phyloP scores from a whole-genome alignment of 306 rosid species.

The Ammopiptanthus mongolicus region DNA sequence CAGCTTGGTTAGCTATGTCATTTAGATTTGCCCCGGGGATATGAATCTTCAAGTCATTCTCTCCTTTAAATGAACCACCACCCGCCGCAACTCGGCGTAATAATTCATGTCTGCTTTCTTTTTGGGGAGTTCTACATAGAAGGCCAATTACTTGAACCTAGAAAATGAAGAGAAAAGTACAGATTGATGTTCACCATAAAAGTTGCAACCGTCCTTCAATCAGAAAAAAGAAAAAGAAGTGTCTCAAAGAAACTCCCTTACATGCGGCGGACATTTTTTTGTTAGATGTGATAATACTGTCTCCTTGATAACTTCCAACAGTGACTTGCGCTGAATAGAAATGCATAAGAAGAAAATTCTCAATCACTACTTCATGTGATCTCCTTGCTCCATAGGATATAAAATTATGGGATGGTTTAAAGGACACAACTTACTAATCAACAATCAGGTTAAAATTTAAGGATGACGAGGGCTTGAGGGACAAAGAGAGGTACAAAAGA shows the following conservation, averaged over 20 bases:
- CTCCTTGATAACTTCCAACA: slow-evolving; percentile 92
- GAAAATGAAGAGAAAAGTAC: not conserved
- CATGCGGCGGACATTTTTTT: slow-evolving; percentile 85
- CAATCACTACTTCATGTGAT: slow-evolving; percentile 2
- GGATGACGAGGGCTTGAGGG: not conserved
- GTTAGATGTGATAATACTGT: slow-evolving; percentile 85
- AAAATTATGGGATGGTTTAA: not conserved
- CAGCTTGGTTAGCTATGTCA: slow-evolving; percentile 95
- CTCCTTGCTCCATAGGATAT: not conserved
- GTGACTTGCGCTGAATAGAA: slow-evolving; percentile 66
- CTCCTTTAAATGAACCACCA: slow-evolving; percentile 70
- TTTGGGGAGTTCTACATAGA: slow-evolving; percentile 84
- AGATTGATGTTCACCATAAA: not conserved
- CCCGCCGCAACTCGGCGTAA: slow-evolving; percentile 92
- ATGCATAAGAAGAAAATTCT: slow-evolving; percentile 1
- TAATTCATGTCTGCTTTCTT: slow-evolving; percentile 85
- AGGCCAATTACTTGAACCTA: slow-evolving; percentile 93
- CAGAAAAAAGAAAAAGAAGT: slow-evolving; percentile 7
- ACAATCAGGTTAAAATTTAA: not conserved
- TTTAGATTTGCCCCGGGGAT: slow-evolving; percentile 86
- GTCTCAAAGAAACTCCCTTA: slow-evolving; percentile 37
- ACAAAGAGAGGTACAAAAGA: not conserved
- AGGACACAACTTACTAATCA: not conserved
- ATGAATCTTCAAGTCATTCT: slow-evolving; percentile 62
- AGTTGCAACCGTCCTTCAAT: not conserved